phyloP scores from a whole-genome alignment of 345 rosid species.

The Camelina neglecta region DNA sequence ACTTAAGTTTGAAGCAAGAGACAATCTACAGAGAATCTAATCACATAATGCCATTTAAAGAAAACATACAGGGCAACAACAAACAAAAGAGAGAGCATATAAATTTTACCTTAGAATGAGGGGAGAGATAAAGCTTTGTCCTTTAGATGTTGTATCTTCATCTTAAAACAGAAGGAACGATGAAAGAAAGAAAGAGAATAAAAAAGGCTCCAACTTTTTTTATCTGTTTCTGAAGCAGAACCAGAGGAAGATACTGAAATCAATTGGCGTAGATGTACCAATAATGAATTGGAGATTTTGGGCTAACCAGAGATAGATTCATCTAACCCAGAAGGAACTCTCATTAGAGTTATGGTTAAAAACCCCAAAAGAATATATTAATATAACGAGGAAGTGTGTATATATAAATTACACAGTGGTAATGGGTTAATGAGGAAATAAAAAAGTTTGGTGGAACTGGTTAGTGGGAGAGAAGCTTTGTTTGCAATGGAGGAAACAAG shows the following conservation, averaged over 20 bases:
- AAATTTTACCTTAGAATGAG: constrained; percentile 37
- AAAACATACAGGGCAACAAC: constrained; percentile 1
- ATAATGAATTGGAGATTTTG: constrained; percentile 47
- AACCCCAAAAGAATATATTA: constrained; percentile 31
- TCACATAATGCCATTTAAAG: constrained; percentile 11
- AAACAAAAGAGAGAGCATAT: not conserved
- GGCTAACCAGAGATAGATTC: constrained; percentile 15
- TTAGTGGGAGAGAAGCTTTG: constrained; percentile 80
- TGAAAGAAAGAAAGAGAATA: not conserved
- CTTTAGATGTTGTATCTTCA: constrained; percentile 61
- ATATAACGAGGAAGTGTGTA: constrained; percentile 18
- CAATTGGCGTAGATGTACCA: constrained; percentile 56
- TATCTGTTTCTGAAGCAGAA: constrained; percentile 36
- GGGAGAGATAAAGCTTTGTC: constrained; percentile 42
- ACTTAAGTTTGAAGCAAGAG: constrained; percentile 74
- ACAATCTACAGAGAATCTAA: constrained; percentile 50
- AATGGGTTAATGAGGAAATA: constrained; percentile 15
- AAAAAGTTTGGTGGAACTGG: constrained; percentile 48
- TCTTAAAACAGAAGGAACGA: constrained; percentile 53
- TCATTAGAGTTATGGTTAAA: constrained; percentile 7
- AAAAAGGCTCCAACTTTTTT: constrained; percentile 41
- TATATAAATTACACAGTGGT: constrained; percentile 1
- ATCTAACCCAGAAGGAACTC: constrained; percentile 7
- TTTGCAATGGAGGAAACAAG: constrained; percentile 89
- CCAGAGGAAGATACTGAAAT: constrained; percentile 3